Conservation (phyloP, 2,329 filamentous ascomycete genomes). For the Rugonectria rugulosa region DNA sequence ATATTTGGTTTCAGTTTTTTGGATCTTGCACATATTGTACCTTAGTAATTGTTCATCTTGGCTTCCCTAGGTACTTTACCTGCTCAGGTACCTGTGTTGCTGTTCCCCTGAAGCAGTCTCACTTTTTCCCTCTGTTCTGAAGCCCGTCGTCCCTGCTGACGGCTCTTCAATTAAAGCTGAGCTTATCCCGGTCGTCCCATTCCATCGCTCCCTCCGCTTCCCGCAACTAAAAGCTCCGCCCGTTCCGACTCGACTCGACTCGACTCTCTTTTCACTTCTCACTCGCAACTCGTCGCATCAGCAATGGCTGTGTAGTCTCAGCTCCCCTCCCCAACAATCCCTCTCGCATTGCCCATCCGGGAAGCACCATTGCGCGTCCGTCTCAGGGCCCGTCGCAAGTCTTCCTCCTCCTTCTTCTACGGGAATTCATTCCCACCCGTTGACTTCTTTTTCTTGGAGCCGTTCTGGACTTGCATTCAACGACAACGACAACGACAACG, state of each 20-base stretch:
- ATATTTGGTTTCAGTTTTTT: no score
- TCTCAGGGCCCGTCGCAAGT: not conserved
- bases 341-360: not conserved
- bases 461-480: no score
- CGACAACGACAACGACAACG: not conserved
- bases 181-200: not conserved
- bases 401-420: no score
- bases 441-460: no score
- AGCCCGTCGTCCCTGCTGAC: not conserved
- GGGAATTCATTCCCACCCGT: no score
- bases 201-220: not conserved
- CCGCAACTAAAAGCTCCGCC: slow-evolving; percentile 3
- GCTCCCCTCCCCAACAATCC: not conserved
- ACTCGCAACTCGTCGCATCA: slow-evolving; percentile 5
- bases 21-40: no score
- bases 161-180: no score
- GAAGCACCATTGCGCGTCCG: not conserved
- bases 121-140: not conserved
- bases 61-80: no score
- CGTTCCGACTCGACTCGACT: slow-evolving; percentile 3
- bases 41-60: no score
- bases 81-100: no score
- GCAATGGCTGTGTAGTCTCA: slow-evolving; percentile 17
- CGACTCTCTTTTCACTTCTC: not conserved
- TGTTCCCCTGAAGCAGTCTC: no score